These are phyloP conservation scores for Massarina eburnea DNA, from an alignment of 2,329 filamentous ascomycete genomes.

Conservation along the genomic window DNA sequence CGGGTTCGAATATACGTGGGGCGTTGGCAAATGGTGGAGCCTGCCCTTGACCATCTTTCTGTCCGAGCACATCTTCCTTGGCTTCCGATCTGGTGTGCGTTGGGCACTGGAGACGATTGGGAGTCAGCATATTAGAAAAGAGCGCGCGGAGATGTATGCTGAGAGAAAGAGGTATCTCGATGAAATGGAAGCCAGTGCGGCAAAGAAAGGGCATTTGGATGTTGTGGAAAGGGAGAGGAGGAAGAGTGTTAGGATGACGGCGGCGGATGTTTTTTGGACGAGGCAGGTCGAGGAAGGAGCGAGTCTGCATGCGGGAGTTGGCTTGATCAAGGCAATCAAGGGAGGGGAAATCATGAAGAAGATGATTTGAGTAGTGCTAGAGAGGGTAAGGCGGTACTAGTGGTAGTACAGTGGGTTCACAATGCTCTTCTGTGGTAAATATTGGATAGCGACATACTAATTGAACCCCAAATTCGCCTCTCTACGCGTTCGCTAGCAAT, in stretches of 20 bases:
- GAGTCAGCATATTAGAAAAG: constrained; percentile 31
- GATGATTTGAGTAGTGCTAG: background rate
- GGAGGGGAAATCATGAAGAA: background rate
- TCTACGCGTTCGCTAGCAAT: no score
- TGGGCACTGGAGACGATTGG: constrained; percentile 29
- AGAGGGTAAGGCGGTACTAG: no score
- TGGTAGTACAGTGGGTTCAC: no score
- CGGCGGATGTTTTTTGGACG: constrained; percentile 34
- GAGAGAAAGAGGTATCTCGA: constrained; percentile 31
- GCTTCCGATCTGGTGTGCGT: constrained; percentile 28
- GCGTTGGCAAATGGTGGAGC: constrained; percentile 27
- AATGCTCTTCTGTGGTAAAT: no score
- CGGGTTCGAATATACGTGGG: constrained; percentile 19
- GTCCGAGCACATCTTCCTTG: constrained; percentile 38
- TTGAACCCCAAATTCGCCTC: no score
- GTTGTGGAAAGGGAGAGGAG: constrained; percentile 29
- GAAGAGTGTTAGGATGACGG: constrained; percentile 35
- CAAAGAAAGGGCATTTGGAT: constrained; percentile 18
- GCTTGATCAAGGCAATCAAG: background rate
- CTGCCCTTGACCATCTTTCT: constrained; percentile 34
- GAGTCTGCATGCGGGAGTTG: constrained; percentile 19
- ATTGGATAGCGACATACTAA: no score
- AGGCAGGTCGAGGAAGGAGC: constrained; percentile 30
- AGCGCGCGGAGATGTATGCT: constrained; percentile 27
- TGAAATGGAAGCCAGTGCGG: constrained; percentile 24